Conservation (phyloP, 2,329 filamentous ascomycete genomes). For the Fusarium virguliforme region DNA sequence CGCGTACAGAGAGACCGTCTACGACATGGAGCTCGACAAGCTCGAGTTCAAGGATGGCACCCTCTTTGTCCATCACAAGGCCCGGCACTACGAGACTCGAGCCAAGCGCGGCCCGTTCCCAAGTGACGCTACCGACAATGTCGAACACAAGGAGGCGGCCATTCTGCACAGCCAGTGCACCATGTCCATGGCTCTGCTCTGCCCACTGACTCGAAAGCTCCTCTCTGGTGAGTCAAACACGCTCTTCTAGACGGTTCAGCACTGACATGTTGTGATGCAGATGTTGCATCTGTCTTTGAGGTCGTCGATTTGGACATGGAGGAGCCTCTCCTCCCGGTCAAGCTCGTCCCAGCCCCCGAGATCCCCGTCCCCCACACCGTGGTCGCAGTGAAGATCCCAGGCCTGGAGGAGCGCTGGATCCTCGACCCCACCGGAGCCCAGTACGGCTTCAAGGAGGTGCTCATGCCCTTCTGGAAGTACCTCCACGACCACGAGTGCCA, state of each 20-base stretch:
- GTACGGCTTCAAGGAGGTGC: slow-evolving; percentile 35
- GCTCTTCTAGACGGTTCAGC: not conserved
- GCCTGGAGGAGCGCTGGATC: slow-evolving; percentile 29
- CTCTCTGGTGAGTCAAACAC: slow-evolving; percentile 4
- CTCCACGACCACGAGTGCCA: slow-evolving; percentile 13
- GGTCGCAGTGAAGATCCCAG: slow-evolving; percentile 7
- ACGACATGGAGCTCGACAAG: slow-evolving; percentile 13
- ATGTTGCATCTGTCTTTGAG: slow-evolving; percentile 13
- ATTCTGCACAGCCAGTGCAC: slow-evolving; percentile 22
- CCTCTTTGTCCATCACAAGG: slow-evolving; percentile 22
- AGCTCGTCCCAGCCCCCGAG: slow-evolving; percentile 19
- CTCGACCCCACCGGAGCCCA: slow-evolving; percentile 36
- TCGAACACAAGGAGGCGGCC: slow-evolving; percentile 28
- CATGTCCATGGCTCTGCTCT: slow-evolving; percentile 25
- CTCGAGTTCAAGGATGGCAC: slow-evolving; percentile 11
- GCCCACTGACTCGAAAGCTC: slow-evolving; percentile 26
- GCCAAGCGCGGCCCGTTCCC: slow-evolving; percentile 17
- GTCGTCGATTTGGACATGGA: slow-evolving; percentile 3
- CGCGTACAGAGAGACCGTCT: slow-evolving; percentile 26
- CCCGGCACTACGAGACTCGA: not conserved
- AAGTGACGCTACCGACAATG: slow-evolving; percentile 15
- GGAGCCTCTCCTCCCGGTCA: slow-evolving; percentile 20
- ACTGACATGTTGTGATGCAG: slow-evolving; percentile 15
- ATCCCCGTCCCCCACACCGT: slow-evolving; percentile 15
- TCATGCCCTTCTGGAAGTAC: slow-evolving; percentile 34